Evolutionary conservation across 2,329 filamentous ascomycete genomes (phyloP).

Genomic region (Teratosphaeria nubilosa): DNA sequence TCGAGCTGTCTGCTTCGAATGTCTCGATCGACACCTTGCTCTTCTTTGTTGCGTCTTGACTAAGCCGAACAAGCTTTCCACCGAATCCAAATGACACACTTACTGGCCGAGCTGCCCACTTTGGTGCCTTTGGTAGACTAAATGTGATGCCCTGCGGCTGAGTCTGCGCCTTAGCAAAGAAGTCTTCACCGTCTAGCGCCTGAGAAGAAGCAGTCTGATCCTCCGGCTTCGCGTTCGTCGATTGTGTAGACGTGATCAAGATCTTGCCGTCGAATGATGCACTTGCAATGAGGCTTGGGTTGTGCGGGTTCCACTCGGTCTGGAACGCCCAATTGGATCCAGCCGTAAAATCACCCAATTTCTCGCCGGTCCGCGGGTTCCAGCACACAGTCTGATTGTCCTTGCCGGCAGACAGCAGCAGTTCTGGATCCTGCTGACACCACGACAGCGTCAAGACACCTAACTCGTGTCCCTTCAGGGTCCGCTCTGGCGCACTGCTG

Average conservation of each 20-base stretch:
- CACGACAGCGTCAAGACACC: conserved; percentile 90
- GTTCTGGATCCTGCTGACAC: conserved; percentile 82
- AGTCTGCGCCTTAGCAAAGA: conserved; percentile 86
- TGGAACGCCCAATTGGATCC: conserved; percentile 99
- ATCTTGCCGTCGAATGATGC: conserved; percentile 98
- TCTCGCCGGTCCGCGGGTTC: conserved; percentile 86
- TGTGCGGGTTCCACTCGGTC: conserved; percentile 85
- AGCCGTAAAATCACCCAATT: conserved; percentile 85
- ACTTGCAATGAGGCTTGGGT: conserved; percentile 84
- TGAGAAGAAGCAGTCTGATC: conserved; percentile 54
- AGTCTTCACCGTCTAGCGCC: conserved; percentile 80
- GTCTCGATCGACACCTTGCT: conserved; percentile 76
- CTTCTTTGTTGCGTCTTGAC: conserved; percentile 49
- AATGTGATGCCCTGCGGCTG: conserved; percentile 87
- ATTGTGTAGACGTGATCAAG: conserved; percentile 84
- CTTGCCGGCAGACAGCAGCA: conserved; percentile 88
- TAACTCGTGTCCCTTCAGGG: conserved; percentile 83
- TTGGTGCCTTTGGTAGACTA: conserved; percentile 73
- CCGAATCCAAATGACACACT: conserved; percentile 92
- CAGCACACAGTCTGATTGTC: conserved; percentile 92
- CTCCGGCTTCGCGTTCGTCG: conserved; percentile 66
- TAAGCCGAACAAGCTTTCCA: conserved; percentile 76
- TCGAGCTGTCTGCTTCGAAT: conserved; percentile 79
- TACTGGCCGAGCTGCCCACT: conserved; percentile 77
- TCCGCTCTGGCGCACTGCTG: conserved; percentile 85